phyloP scores from a whole-genome alignment of 2,329 filamentous ascomycete species.

The Clonostachys chloroleuca region DNA sequence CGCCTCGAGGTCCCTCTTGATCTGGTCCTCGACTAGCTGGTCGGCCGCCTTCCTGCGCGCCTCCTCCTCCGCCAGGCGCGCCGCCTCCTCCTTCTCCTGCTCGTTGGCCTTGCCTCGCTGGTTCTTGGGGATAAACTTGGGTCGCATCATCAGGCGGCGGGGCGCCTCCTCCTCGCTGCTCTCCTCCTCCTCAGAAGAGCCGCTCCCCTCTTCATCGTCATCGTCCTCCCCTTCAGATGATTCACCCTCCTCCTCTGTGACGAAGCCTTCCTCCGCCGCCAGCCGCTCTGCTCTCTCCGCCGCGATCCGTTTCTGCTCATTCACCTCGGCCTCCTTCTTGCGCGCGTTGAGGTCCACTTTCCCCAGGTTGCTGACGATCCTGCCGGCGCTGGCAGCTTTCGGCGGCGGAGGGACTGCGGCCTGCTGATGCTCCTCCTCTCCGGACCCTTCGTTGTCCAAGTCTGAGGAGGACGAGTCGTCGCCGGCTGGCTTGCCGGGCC shows the following conservation, averaged over 20 bases:
- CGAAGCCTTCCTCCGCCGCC: slow-evolving; percentile 49
- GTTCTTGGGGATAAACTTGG: slow-evolving; percentile 59
- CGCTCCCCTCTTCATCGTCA: slow-evolving; percentile 33
- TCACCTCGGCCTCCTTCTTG: slow-evolving; percentile 36
- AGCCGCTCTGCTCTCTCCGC: slow-evolving; percentile 40
- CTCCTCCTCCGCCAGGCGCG: slow-evolving; percentile 48
- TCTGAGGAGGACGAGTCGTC: slow-evolving; percentile 46
- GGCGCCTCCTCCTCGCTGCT: slow-evolving; percentile 53
- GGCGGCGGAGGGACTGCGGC: slow-evolving; percentile 46
- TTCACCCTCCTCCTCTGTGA: slow-evolving; percentile 30
- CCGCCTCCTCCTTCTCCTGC: slow-evolving; percentile 22
- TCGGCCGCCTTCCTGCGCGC: slow-evolving; percentile 68
- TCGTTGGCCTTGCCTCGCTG: slow-evolving; percentile 34
- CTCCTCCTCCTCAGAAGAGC: slow-evolving; percentile 34
- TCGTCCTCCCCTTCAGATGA: slow-evolving; percentile 11
- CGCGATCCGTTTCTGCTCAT: slow-evolving; percentile 36
- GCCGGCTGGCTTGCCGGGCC: slow-evolving; percentile 72
- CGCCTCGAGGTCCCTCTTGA: slow-evolving; percentile 75
- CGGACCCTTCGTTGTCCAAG: slow-evolving; percentile 30
- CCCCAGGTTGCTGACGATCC: slow-evolving; percentile 47
- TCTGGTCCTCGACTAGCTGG: slow-evolving; percentile 80
- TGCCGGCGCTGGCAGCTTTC: slow-evolving; percentile 51
- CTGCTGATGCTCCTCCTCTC: slow-evolving; percentile 18
- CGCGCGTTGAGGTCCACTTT: slow-evolving; percentile 48
- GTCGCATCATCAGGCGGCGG: slow-evolving; percentile 54